Percentiles rank a stretch among this genome's conserved stretches.
Evolutionary conservation across 176 grass and related monocot species (phyloP).

Genomic region (Chrysopogon serrulatus): DNA sequence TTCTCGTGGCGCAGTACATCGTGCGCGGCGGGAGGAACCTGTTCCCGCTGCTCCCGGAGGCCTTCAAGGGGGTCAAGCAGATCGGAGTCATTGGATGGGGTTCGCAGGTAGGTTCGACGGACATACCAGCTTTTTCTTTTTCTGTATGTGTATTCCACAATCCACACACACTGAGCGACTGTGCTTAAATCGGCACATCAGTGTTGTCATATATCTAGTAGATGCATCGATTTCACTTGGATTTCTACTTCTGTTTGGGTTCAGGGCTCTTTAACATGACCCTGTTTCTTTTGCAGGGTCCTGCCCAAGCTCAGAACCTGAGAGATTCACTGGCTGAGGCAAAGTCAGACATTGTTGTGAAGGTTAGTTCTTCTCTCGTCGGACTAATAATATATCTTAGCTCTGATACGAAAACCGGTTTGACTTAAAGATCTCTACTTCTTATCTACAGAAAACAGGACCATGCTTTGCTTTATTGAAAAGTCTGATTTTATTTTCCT

Average conservation of each 20-base stretch:
- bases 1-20: conserved; percentile 48
- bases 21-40: conserved; percentile 87
- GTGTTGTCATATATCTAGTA: background rate
- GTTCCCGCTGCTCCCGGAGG: conserved; percentile 72
- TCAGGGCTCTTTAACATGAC: background rate
- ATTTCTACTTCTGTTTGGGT: background rate
- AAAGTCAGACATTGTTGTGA: conserved; percentile 88
- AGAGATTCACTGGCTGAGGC: conserved; percentile 77
- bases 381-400: no score
- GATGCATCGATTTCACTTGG: background rate
- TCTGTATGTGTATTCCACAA: no score
- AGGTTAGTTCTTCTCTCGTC: conserved; percentile 37
- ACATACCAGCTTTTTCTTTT: background rate
- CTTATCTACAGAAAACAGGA: background rate
- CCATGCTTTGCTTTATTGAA: background rate
- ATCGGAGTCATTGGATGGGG: conserved; percentile 92
- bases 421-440: background rate
- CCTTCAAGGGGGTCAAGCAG: conserved; percentile 90
- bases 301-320: conserved; percentile 89
- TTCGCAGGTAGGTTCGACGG: conserved; percentile 74
- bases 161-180: background rate
- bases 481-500: background rate
- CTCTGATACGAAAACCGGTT: no score
- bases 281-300: conserved; percentile 39
- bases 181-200: background rate